phyloP scores from a whole-genome alignment of 2,329 filamentous ascomycete species.

The Alternaria panax region DNA sequence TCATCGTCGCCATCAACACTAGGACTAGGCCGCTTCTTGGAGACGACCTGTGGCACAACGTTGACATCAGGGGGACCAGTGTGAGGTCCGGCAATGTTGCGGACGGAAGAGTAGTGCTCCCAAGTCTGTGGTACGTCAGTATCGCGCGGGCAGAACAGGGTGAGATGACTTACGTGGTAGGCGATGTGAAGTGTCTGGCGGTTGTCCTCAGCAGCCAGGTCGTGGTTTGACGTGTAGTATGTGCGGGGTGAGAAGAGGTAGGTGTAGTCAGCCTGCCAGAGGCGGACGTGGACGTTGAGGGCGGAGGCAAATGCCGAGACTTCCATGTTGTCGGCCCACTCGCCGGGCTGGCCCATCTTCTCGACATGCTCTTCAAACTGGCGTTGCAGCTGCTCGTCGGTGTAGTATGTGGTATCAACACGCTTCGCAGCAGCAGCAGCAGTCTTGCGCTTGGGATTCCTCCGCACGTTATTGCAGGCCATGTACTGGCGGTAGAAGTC shows the following conservation, averaged over 20 bases:
- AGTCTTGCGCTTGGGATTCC: conserved; percentile 65
- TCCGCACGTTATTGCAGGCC: conserved; percentile 61
- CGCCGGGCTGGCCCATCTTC: conserved; percentile 66
- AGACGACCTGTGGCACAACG: conserved; percentile 34
- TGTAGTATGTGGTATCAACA: conserved; percentile 57
- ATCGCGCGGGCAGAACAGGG: neutral
- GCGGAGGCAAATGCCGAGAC: conserved; percentile 70
- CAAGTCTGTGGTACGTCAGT: conserved; percentile 58
- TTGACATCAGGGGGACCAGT: conserved; percentile 61
- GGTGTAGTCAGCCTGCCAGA: conserved; percentile 64
- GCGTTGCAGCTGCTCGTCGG: conserved; percentile 61
- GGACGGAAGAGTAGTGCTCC: conserved; percentile 73
- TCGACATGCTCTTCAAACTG: conserved; percentile 64
- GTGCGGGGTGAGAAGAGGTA: conserved; percentile 58
- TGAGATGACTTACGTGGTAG: conserved; percentile 63
- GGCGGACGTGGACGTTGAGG: conserved; percentile 67
- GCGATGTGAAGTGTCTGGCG: conserved; percentile 63
- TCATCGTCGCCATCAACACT: conserved; percentile 61
- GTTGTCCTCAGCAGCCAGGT: conserved; percentile 42
- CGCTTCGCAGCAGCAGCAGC: conserved; percentile 51
- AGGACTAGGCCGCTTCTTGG: conserved; percentile 59
- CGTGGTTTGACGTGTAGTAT: conserved; percentile 33
- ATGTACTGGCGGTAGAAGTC: conserved; percentile 72
- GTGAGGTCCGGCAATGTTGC: conserved; percentile 66
- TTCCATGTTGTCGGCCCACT: conserved; percentile 73